Percentiles rank a stretch among this genome's conserved stretches.
These are phyloP conservation scores for Ganoderma boninense DNA, from an alignment of 1,284 basidiomycete genomes.

Conservation along the genomic window DNA sequence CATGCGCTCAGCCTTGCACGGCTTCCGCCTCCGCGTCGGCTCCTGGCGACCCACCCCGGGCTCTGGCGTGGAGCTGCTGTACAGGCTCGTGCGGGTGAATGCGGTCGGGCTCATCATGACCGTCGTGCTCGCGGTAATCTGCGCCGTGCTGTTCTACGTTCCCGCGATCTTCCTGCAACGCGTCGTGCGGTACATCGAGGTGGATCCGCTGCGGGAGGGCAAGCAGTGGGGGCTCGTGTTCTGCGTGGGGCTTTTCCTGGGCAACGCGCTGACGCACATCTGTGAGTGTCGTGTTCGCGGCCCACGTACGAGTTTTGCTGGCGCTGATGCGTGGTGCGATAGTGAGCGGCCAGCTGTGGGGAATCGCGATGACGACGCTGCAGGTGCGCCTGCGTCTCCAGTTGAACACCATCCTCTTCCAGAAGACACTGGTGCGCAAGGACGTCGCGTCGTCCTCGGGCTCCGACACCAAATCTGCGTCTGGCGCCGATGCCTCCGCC, in stretches of 20 bases:
- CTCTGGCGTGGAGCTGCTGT: slow-evolving; percentile 70
- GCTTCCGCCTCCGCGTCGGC: slow-evolving; percentile 52
- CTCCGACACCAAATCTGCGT: slow-evolving; percentile 20
- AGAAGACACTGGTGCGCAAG: slow-evolving; percentile 90
- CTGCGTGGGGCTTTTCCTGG: slow-evolving; percentile 72
- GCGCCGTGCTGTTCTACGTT: slow-evolving; percentile 78
- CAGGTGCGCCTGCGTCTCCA: slow-evolving; percentile 82
- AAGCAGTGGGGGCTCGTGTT: slow-evolving; percentile 80
- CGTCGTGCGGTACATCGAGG: slow-evolving; percentile 80
- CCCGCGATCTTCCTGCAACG: slow-evolving; percentile 81
- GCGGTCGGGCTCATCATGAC: slow-evolving; percentile 50
- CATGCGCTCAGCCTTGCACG: slow-evolving; percentile 50
- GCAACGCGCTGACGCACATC: slow-evolving; percentile 67
- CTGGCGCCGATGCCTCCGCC: not conserved
- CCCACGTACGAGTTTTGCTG: slow-evolving; percentile 26
- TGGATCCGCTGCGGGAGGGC: slow-evolving; percentile 59
- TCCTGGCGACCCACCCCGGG: slow-evolving; percentile 57
- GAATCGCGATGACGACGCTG: slow-evolving; percentile 70
- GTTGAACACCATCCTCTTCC: slow-evolving; percentile 87
- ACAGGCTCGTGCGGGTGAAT: slow-evolving; percentile 67
- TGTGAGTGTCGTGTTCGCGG: slow-evolving; percentile 48
- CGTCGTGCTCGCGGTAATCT: slow-evolving; percentile 63
- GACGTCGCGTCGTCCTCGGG: slow-evolving; percentile 77
- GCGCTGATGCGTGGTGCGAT: slow-evolving; percentile 20
- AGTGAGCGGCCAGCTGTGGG: slow-evolving; percentile 70